These are phyloP conservation scores for Rutstroemia sydowiana DNA, from an alignment of 2,329 filamentous ascomycete species.

Conservation along the genomic window DNA sequence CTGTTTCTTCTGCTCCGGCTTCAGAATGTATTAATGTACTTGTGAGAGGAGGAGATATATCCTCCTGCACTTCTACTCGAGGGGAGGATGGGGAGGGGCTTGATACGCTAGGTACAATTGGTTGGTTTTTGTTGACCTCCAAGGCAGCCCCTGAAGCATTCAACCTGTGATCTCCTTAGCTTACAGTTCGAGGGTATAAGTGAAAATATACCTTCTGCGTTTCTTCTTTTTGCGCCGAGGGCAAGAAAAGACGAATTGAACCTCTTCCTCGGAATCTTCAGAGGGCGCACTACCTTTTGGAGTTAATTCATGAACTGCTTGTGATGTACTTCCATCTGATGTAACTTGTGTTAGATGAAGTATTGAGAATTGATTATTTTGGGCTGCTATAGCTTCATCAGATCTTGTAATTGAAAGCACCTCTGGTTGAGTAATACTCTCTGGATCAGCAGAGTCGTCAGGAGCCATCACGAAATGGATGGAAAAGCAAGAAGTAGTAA, in stretches of 20 bases:
- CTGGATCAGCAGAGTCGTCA: background rate
- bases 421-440: background rate
- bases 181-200: background rate
- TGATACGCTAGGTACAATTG: too few relatives aligned
- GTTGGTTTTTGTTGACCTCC: too few relatives aligned
- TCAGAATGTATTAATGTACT: too few relatives aligned
- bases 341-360: background rate
- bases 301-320: background rate
- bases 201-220: constrained; percentile 25
- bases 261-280: constrained; percentile 35
- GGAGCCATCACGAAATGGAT: background rate
- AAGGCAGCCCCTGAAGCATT: background rate
- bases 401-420: background rate
- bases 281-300: background rate
- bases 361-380: background rate
- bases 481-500: background rate
- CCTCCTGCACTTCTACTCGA: too few relatives aligned
- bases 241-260: constrained; percentile 39
- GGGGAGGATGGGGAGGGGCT: too few relatives aligned
- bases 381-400: background rate
- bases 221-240: constrained; percentile 35
- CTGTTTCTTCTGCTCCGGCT: too few relatives aligned
- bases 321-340: background rate
- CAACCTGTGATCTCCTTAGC: background rate
- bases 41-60: too few relatives aligned